Base-by-base conservation (phyloP, 2,329 filamentous ascomycete species). In the Macroventuria anomochaeta region DNA sequence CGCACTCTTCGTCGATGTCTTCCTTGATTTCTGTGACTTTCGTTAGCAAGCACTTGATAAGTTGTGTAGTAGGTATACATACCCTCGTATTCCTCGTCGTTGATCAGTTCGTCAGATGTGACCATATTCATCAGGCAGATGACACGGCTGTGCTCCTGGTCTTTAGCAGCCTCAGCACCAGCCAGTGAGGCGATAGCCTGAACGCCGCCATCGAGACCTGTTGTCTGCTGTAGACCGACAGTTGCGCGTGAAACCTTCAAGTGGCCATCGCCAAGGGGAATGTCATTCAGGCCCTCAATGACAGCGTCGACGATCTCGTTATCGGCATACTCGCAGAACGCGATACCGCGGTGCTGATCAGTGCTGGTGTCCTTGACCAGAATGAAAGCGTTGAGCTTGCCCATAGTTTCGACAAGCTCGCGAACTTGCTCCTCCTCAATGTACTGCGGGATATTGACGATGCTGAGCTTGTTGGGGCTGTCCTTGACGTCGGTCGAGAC, bases 81-180 rank as follows among this genome's bases (percentile, higher is more conserved):
- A 93, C 93, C 93, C 77, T 97, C 90, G 69, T 97, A 97, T 69
- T 99, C 95, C 29, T 97, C 93, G 44, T 87, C 88, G 71, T 97
- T 93, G 77, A 97, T 86, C 20, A 99, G 80, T 76, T 99, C 95
- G 67, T 99, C 95, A 0, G 92, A 83, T 0, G 95, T 99, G 29
- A 99, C 93, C 95, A 99, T 99, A 80, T 99, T 99, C 70, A 99
- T 85, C 57, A 99, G 80, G 77, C 96, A 93, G 56, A 99, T 75
- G 13, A 99, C 93, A 50, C 90, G 85, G 61, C 90, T 90, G 55
- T 88, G 86, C 64, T 96, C 92, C 28, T 89, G 81, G 28, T 65
- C 58, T 55, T 93, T 89, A 50, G 83, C 83, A 31, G 90, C 89
- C 3, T 88, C 91, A 17, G 95, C 96, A 53, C 93, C 93, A 31